Conservation (phyloP, 768 basidiomycete genomes). For the Leucosporidium scottii region DNA sequence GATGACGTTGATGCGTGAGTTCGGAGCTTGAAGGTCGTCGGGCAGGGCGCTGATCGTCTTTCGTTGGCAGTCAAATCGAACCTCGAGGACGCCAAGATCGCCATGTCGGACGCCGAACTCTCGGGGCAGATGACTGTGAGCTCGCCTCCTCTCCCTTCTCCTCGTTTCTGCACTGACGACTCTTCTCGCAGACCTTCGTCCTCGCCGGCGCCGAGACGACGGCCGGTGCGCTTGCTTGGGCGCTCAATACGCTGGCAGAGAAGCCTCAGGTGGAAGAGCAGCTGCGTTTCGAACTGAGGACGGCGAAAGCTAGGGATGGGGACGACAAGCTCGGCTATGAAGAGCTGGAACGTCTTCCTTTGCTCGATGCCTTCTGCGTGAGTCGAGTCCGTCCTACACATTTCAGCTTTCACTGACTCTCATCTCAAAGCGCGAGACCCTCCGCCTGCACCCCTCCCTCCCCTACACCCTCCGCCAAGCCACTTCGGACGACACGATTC, state of each 20-base stretch:
- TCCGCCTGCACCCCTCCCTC: conserved; percentile 72
- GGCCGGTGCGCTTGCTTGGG: conserved; percentile 11
- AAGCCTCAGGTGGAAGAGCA: neutral
- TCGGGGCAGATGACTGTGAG: conserved; percentile 7
- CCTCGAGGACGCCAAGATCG: conserved; percentile 9
- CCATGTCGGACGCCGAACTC: conserved; percentile 20
- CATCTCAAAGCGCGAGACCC: conserved; percentile 50
- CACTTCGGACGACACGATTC: conserved; percentile 67
- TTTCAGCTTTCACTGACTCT: neutral
- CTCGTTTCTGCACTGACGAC: neutral
- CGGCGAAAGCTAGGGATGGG: neutral
- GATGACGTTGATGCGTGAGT: conserved; percentile 25
- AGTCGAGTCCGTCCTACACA: neutral
- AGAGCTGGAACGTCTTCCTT: conserved; percentile 26
- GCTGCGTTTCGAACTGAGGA: conserved; percentile 17
- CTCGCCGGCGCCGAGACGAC: conserved; percentile 32
- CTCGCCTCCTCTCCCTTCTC: neutral
- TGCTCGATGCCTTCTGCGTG: conserved; percentile 32
- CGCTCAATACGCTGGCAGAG: conserved; percentile 1
- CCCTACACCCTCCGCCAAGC: conserved; percentile 73
- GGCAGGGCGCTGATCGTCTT: neutral
- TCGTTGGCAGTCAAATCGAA: conserved; percentile 16
- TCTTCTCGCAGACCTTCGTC: conserved; percentile 18
- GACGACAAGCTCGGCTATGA: conserved; percentile 26
- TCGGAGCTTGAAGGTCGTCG: neutral